Evolutionary conservation across 495 filamentous ascomycete species (phyloP).

Genomic region (Beverwykella pulmonaria): DNA sequence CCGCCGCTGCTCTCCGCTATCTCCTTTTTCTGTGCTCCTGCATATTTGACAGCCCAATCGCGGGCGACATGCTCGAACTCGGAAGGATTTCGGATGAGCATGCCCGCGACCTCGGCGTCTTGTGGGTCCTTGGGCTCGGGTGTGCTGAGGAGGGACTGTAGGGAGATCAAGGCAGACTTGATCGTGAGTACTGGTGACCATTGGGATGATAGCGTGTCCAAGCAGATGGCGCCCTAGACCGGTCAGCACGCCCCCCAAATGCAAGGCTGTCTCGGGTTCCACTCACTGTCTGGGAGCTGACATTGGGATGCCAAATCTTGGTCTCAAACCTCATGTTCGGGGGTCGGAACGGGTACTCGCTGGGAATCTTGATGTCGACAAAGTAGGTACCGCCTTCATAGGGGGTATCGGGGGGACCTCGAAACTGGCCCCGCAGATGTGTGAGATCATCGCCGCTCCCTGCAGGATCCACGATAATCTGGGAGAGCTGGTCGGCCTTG

Average conservation of each 20-base stretch:
- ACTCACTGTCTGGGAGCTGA: conserved; percentile 90
- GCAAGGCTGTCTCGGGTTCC: neutral
- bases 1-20: conserved; percentile 55
- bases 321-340: conserved; percentile 93
- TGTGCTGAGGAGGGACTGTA: conserved; percentile 89
- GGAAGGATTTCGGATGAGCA: conserved; percentile 78
- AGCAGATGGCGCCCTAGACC: conserved; percentile 87
- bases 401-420: conserved; percentile 87
- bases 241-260: neutral
- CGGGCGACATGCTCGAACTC: conserved; percentile 81
- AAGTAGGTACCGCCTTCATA: conserved; percentile 86
- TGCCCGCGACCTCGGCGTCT: conserved; percentile 91
- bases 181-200: conserved; percentile 97
- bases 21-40: conserved; percentile 69
- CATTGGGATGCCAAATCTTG: conserved; percentile 97
- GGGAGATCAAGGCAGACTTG: conserved; percentile 88
- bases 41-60: conserved; percentile 86
- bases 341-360: conserved; percentile 90
- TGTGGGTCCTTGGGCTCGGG: conserved; percentile 97
- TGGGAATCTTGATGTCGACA: conserved; percentile 84
- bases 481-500: conserved; percentile 70
- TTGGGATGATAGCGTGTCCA: conserved; percentile 84
- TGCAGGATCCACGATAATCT: conserved; percentile 68
- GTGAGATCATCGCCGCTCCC: conserved; percentile 72
- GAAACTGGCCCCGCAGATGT: conserved; percentile 80